These are phyloP conservation scores for Pseudopediastrum boryanum DNA, from an alignment of 139 green algal genomes.

Conservation along the genomic window DNA sequence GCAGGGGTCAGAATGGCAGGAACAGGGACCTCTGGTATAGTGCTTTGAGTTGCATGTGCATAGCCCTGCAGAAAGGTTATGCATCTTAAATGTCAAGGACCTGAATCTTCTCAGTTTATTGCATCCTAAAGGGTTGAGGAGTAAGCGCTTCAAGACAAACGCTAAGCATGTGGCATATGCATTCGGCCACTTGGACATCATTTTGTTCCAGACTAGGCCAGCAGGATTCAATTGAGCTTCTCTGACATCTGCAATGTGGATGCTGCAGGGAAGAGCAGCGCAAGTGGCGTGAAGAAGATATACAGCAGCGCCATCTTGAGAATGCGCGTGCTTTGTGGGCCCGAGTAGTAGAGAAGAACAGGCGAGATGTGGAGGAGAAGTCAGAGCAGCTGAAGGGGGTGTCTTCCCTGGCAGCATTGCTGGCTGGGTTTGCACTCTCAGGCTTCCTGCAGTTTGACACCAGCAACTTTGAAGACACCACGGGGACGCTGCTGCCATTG, in stretches of 20 bases:
- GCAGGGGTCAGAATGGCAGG: too few species aligned
- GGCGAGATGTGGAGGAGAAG: constrained; percentile 78
- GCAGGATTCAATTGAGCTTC: neutral
- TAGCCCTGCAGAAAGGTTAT: too few species aligned
- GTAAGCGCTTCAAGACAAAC: neutral
- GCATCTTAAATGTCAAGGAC: too few species aligned
- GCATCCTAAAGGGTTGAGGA: neutral
- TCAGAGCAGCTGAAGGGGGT: constrained; percentile 80
- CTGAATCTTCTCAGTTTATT: neutral
- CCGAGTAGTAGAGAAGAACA: constrained; percentile 62
- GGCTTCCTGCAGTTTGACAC: constrained; percentile 39
- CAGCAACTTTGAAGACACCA: constrained; percentile 10
- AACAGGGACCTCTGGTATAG: too few species aligned
- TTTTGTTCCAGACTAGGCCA: neutral
- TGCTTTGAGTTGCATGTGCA: too few species aligned
- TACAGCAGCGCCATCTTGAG: constrained; percentile 71
- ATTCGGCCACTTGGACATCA: neutral
- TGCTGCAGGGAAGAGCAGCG: constrained; percentile 45
- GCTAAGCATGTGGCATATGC: neutral
- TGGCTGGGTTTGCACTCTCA: constrained; percentile 77
- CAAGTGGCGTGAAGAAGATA: constrained; percentile 55
- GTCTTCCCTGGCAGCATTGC: constrained; percentile 68
- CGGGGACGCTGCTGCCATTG: constrained; percentile 33
- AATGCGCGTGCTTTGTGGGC: constrained; percentile 71
- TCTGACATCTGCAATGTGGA: neutral